These are phyloP conservation scores for Fusarium globosum DNA, from an alignment of 2,329 filamentous ascomycete genomes.

Conservation along the genomic window DNA sequence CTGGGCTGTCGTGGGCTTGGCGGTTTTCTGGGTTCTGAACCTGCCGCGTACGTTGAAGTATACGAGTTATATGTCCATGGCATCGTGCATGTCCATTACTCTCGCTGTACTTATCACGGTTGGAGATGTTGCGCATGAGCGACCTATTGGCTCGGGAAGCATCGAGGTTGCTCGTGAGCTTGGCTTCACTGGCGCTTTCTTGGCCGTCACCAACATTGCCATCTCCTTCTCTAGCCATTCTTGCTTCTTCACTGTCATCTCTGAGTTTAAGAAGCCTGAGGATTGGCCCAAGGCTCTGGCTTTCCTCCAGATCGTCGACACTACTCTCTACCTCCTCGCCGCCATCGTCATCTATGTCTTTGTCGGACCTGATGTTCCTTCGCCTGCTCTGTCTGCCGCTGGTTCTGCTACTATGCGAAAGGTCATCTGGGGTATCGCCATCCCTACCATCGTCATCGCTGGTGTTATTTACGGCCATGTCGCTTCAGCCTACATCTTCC, in stretches of 20 bases:
- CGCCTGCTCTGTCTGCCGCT: conserved; percentile 74
- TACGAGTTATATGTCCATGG: conserved; percentile 70
- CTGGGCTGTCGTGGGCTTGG: conserved; percentile 69
- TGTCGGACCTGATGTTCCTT: conserved; percentile 69
- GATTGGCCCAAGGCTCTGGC: conserved; percentile 54
- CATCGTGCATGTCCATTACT: conserved; percentile 71
- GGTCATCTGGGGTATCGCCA: conserved; percentile 74
- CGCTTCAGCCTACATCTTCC: conserved; percentile 73
- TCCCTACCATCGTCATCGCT: conserved; percentile 73
- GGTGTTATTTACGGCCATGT: conserved; percentile 78
- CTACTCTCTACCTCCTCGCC: conserved; percentile 71
- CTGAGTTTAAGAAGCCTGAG: conserved; percentile 69
- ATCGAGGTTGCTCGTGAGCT: conserved; percentile 52
- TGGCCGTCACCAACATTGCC: conserved; percentile 72
- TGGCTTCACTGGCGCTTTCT: conserved; percentile 64
- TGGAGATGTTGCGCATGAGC: conserved; percentile 66
- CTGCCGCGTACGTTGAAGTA: conserved; percentile 72
- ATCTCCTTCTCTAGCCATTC: conserved; percentile 74
- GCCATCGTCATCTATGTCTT: conserved; percentile 76
- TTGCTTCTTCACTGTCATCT: conserved; percentile 75
- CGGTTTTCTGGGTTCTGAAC: conserved; percentile 68
- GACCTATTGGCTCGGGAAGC: conserved; percentile 50
- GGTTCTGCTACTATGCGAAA: conserved; percentile 65
- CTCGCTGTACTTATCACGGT: conserved; percentile 72
- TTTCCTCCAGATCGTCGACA: conserved; percentile 69